Evolutionary conservation across 371 early-diverging fungal species (phyloP).

Genomic region (Mortierella sp.): DNA sequence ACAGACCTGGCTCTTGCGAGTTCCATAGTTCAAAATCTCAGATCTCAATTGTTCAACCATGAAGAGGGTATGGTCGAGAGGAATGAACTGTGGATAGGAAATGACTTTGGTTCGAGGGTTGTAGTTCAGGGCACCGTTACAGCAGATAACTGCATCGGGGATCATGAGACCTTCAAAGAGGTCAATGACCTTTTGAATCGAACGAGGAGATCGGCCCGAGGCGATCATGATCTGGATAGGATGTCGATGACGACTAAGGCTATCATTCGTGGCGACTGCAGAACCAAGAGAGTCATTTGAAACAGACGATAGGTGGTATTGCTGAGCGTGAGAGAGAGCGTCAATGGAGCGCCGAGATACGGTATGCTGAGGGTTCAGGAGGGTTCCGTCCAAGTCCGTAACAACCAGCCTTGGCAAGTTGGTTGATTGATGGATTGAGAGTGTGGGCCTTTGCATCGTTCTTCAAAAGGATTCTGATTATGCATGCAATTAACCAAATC

Average conservation of each 20-base stretch:
- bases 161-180: constrained; percentile 38
- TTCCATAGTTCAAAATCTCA: constrained; percentile 10
- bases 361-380: constrained; percentile 37
- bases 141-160: constrained; percentile 53
- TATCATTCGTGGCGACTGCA: background rate
- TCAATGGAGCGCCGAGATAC: constrained; percentile 28
- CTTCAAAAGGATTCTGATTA: too few species aligned
- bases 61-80: constrained; percentile 20
- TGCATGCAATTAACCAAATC: too few species aligned
- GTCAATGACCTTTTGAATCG: constrained; percentile 47
- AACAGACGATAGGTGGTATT: background rate
- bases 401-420: constrained; percentile 35
- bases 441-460: constrained; percentile 4
- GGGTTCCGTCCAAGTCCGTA: constrained; percentile 51
- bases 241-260: background rate
- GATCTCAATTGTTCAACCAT: constrained; percentile 22
- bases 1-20: constrained; percentile 3
- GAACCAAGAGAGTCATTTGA: background rate
- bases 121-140: constrained; percentile 51
- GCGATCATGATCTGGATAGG: constrained; percentile 51
- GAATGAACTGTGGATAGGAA: constrained; percentile 41
- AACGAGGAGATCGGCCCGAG: constrained; percentile 49
- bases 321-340: constrained; percentile 31
- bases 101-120: constrained; percentile 37
- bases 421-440: constrained; percentile 31